Conservation (phyloP, 805 yeast species). For the Gaillardinia entomophila region DNA sequence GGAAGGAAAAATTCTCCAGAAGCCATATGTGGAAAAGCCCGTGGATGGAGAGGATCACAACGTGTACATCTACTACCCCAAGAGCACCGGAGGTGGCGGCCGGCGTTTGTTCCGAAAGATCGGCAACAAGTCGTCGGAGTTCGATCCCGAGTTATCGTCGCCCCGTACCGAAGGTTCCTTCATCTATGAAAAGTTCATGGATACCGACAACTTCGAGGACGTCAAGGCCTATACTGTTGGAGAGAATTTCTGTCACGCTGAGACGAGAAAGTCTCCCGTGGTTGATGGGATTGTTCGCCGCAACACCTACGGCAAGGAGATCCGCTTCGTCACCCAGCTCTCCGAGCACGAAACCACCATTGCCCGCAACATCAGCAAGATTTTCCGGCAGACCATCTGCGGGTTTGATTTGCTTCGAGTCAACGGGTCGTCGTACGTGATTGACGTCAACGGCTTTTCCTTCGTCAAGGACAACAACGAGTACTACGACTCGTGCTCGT, state of each 20-base stretch:
- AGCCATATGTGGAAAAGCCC: constrained; percentile 97
- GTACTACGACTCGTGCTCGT: constrained; percentile 81
- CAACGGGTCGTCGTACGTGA: constrained; percentile 81
- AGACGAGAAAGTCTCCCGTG: constrained; percentile 96
- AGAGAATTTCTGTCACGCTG: constrained; percentile 88
- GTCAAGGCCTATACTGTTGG: constrained; percentile 99
- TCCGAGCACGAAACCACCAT: constrained; percentile 69
- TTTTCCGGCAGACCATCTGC: constrained; percentile 90
- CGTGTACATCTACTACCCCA: constrained; percentile 85
- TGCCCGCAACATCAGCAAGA: constrained; percentile 70
- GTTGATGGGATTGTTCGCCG: constrained; percentile 98
- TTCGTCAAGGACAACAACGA: constrained; percentile 88
- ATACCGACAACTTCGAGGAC: constrained; percentile 96
- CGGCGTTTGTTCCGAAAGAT: constrained; percentile 89
- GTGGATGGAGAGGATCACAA: constrained; percentile 99
- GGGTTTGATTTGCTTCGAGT: constrained; percentile 94
- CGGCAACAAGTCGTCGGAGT: constrained; percentile 95
- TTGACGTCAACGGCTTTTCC: constrained; percentile 97
- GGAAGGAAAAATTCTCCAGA: constrained; percentile 63
- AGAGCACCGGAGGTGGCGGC: constrained; percentile 95
- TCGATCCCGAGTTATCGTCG: constrained; percentile 66
- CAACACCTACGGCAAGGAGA: constrained; percentile 96
- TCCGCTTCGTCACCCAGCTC: constrained; percentile 80
- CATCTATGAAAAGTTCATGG: constrained; percentile 92
- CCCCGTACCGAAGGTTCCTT: constrained; percentile 91